Base-by-base conservation (phyloP, 2,329 filamentous ascomycete genomes). In the Trichophyton rubrum region DNA sequence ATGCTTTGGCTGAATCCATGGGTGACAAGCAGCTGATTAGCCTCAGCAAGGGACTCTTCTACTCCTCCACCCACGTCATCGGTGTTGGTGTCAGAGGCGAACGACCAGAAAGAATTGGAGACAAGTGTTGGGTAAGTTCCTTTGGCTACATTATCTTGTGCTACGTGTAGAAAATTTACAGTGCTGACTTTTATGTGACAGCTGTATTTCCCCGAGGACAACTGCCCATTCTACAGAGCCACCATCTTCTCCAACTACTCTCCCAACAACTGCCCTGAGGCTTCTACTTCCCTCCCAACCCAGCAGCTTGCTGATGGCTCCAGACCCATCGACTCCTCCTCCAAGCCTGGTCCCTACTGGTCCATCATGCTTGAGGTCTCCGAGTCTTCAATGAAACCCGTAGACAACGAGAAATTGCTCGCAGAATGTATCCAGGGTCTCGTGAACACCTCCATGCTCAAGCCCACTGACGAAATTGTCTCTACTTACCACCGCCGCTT, bases 221-320 rank as follows among this genome's bases (percentile, higher is more conserved):
- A 99, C 83, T 96, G 90, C 81, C 90, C 90, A 73, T 99, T 99
- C 83, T 99, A 99, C 83, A 89, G 93, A 68, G 93, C 93, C 71
- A 99, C 93, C 72, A 97, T 99, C 79, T 99, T 99, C 85, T 97
- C 92, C 77, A 99, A 99, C 84, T 99, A 99, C 83, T 97, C 93
- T 22, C 93, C 92, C 59, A 86, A 95, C 84, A 99, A 99, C 82
- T 93, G 97, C 79, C 93, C 93, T 38, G 80, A 88, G 66, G 80
- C 85, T 62, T 85, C 86, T 61, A 86, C 82, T 72, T 93, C 95
- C 82, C 85, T 99, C 61, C 84, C 90, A 43, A 97, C 93, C 22
- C 78, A 90, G 68, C 88, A 91, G 74, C 82, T 91, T 47, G 93
- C 88, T 61, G 82, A 96, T 69, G 93, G 93, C 74, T 88, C 85